Conservation (phyloP, 352 stramenopile species). For the Globisporangium recalcitrans region DNA sequence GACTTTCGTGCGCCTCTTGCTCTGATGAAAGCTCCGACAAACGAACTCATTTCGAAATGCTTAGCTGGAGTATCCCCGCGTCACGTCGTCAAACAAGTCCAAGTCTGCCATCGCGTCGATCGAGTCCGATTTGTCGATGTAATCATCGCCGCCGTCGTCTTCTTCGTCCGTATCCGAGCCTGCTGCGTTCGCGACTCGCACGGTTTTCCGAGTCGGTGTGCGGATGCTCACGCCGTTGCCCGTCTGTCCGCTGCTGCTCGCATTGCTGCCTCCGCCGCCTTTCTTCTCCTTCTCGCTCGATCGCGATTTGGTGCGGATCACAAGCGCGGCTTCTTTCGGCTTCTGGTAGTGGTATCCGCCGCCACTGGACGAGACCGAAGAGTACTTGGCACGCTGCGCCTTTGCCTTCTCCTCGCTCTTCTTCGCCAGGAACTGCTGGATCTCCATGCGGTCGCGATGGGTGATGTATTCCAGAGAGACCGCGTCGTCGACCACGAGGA, state of each 20-base stretch:
- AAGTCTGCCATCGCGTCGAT: conserved; percentile 13
- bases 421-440: conserved; percentile 49
- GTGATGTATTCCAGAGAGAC: conserved; percentile 35
- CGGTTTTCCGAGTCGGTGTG: conserved; percentile 21
- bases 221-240: conserved; percentile 55
- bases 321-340: conserved; percentile 67
- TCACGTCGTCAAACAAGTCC: conserved; percentile 8
- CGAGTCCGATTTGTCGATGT: conserved; percentile 27
- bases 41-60: neutral
- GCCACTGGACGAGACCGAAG: conserved; percentile 23
- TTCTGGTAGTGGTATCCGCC: conserved; percentile 55
- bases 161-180: conserved; percentile 73
- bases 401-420: conserved; percentile 61
- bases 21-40: neutral
- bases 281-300: conserved; percentile 49
- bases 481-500: conserved; percentile 55
- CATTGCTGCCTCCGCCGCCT: conserved; percentile 32
- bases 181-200: conserved; percentile 9
- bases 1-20: neutral
- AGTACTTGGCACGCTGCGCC: conserved; percentile 38
- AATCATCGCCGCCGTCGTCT: conserved; percentile 43
- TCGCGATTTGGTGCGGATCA: conserved; percentile 75
- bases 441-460: conserved; percentile 39
- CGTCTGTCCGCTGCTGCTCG: conserved; percentile 31
- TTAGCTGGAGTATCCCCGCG: conserved; percentile 1